Base-by-base conservation (phyloP, 805 yeast genomes). In the Alloascoidea africana region DNA sequence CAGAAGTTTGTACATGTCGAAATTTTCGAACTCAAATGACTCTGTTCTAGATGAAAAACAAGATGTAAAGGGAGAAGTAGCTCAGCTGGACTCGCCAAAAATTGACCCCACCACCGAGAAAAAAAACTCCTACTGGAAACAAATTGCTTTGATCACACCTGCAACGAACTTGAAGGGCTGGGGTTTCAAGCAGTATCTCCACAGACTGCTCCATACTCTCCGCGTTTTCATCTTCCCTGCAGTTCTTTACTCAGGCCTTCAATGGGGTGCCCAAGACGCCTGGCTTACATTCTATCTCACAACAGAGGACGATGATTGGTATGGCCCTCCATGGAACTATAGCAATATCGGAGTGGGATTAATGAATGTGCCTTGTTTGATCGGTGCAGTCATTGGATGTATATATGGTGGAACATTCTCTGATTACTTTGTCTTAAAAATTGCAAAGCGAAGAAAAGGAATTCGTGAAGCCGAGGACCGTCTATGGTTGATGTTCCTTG, bases 221-320 rank as follows among this genome's bases (percentile, higher is more conserved):
- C 63, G 72, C 44, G 76, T 75, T 51, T 72, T 75, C 44, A 59
- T 62, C 44, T 73, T 73, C 50, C 83, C 83, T 2, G 79, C 82
- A 2, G 76, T 73, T 11, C 57, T 76, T 47, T 58, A 72, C 16
- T 72, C 81, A 2, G 83, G 84, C 36, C 42, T 76, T n/a, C 71
- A 79, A 44, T 81, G 89, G 89, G 89, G 89, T 34, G 62, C 74
- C 41, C 89, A 80, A 53, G 85, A 78, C 50, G 81, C 85, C 0
- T 75, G 78, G 50, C 63, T 80, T 44, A 72, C 87, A 0, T 80
- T 81, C 47, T 81, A 79, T 53, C 54, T 81, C 43, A 79, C 87
- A 2, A 70, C 82, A 6, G 82, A 78, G 51, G 86, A 79, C 42
- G 75, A 75, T 39, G 60, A 63, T 44, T 80, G 73, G 58, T 72